These are phyloP conservation scores for Obelidium mucronatum DNA, from an alignment of 192 early-diverging fungal species.

Conservation along the genomic window DNA sequence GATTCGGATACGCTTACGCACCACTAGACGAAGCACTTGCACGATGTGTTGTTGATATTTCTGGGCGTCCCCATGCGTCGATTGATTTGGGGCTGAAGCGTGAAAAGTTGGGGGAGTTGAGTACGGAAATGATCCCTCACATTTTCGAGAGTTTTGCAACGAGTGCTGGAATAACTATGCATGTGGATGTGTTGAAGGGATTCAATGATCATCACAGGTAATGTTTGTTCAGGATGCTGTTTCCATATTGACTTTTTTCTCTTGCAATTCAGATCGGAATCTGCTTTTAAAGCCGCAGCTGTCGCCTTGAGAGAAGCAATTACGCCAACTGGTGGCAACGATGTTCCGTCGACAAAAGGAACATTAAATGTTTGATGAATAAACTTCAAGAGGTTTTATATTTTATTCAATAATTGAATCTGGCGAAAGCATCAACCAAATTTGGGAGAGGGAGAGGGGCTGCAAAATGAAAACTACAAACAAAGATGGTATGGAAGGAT, in stretches of 20 bases:
- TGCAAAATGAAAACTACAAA: too few species aligned
- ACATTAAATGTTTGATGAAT: slow-evolving; percentile 53
- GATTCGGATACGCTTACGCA: slow-evolving; percentile 94
- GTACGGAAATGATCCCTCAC: slow-evolving; percentile 99
- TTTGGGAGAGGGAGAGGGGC: too few species aligned
- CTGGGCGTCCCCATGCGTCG: slow-evolving; percentile 85
- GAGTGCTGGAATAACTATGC: slow-evolving; percentile 91
- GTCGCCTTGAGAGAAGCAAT: slow-evolving; percentile 90
- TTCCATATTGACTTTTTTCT: slow-evolving; percentile 7
- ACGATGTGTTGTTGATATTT: slow-evolving; percentile 96
- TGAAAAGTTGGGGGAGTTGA: slow-evolving; percentile 88
- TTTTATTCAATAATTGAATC: too few species aligned
- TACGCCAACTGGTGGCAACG: slow-evolving; percentile 83
- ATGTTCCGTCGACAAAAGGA: slow-evolving; percentile 96
- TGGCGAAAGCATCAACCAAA: too few species aligned
- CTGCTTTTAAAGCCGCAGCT: slow-evolving; percentile 98
- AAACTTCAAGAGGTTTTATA: too few species aligned
- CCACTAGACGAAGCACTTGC: slow-evolving; percentile 97
- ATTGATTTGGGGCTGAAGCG: slow-evolving; percentile 90
- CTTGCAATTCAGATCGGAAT: slow-evolving; percentile 89
- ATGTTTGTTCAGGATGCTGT: not conserved
- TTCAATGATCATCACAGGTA: slow-evolving; percentile 97
- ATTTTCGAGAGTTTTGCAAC: slow-evolving; percentile 93
- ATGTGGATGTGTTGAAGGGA: slow-evolving; percentile 95
- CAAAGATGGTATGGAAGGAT: too few species aligned